Evolutionary conservation across 352 stramenopile species (phyloP), one percentile per base, ranked within the genome.

Genomic region (Globisporangium megalacanthum): DNA sequence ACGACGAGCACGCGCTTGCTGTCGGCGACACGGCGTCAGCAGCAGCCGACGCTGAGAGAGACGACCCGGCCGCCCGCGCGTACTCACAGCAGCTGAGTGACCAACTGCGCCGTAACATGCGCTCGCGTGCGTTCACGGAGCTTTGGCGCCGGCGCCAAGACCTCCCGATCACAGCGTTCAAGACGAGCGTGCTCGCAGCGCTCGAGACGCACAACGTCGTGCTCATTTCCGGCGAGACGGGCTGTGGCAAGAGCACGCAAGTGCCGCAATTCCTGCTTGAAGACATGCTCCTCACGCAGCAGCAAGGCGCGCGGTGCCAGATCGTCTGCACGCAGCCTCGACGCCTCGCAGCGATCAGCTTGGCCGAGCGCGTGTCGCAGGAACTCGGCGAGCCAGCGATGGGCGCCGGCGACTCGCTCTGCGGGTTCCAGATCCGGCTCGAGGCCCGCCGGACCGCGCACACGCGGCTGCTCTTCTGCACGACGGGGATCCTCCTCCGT

Each of bases 301-400:
- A 79, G 44, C 72, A 73, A 17, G 77, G 88, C 19, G 79, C 79
- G 6, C 68, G 72, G 6, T 96, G 96, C 58, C 86, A 98, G 54
- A 98, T 99, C 64, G 72, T 99, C 45, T 97, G 97, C 58, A 98
- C 94, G 15, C 97, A 99, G 65, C 97, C 97, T 47, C 87, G 97
- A 8, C 88, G 97, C 50, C 73, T 99, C 13, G 96, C 97, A 13
- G 97, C 97, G 20, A 98, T 97, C 33, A 97, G 94, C 57, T 77
- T 99, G 22, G 94, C 94, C 8, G 70, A 84, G 56, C 94, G 96
- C 35, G 96, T 99, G 0, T 94, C 95, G 0, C 65, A 94, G 4
- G 97, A 99, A 61, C 76, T 97, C 9, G 91, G 89, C 6, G 91
- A 98, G 67, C 62, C 66, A 37, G 53, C 54, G 1, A 73, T 88